phyloP scores from a whole-genome alignment of 176 grass and related monocot genomes.

The Cenchrus purpureus region DNA sequence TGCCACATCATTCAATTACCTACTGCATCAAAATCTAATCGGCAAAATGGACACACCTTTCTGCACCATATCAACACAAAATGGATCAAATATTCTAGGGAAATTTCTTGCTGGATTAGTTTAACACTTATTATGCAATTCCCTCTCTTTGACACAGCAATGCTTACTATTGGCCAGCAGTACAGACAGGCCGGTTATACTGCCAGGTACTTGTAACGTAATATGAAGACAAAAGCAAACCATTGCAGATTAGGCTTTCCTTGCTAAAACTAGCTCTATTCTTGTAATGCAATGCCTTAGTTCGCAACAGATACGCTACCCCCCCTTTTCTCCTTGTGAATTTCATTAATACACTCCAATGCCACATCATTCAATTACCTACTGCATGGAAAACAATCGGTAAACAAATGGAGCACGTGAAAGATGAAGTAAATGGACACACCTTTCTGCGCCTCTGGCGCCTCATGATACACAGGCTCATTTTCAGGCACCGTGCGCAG shows the following conservation, averaged over 20 bases:
- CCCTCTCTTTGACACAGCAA: not conserved
- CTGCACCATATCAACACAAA: not conserved
- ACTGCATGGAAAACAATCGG: constrained; percentile 22
- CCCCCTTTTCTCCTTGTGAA: not conserved
- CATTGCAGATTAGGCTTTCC: not conserved
- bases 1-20: not conserved
- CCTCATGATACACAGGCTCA: constrained; percentile 66
- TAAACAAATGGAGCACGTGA: not conserved
- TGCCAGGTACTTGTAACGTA: not conserved
- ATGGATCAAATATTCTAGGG: not conserved
- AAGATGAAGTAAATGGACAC: not conserved
- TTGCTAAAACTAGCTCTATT: not conserved
- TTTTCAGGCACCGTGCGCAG: constrained; percentile 67
- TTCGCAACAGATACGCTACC: too few relatives aligned
- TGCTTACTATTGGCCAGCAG: not conserved
- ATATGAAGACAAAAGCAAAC: not conserved
- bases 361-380: not conserved
- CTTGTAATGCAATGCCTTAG: not conserved
- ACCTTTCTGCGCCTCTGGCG: constrained; percentile 68
- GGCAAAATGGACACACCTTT: not conserved
- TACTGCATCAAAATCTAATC: constrained; percentile 18
- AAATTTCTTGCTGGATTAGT: not conserved
- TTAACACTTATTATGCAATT: not conserved
- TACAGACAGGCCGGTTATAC: not conserved
- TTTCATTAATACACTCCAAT: not conserved